These are phyloP conservation scores for Porogramme epimiltina DNA, from an alignment of 1,284 basidiomycete genomes.

Conservation along the genomic window DNA sequence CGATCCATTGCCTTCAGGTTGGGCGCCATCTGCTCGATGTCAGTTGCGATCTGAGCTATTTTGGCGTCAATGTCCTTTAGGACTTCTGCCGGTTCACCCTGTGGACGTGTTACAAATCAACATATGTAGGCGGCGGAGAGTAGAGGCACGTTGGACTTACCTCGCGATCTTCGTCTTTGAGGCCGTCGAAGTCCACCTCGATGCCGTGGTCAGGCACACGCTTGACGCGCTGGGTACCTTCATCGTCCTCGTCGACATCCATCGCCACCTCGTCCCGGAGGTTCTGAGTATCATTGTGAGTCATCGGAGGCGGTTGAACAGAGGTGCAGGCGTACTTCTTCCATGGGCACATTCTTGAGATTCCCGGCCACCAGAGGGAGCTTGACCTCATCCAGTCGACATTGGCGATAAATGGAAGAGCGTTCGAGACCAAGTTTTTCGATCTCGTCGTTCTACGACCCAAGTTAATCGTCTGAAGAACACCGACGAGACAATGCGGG, in stretches of 20 bases:
- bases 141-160: slow-evolving; percentile 43
- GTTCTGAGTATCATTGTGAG: slow-evolving; percentile 48
- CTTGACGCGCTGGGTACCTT: slow-evolving; percentile 75
- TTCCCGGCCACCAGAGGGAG: slow-evolving; percentile 80
- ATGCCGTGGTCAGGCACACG: slow-evolving; percentile 85
- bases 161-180: slow-evolving; percentile 85
- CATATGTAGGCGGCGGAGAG: neutral
- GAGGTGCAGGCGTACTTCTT: slow-evolving; percentile 63
- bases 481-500: neutral
- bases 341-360: slow-evolving; percentile 89
- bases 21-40: slow-evolving; percentile 94
- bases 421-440: slow-evolving; percentile 88
- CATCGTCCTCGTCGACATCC: slow-evolving; percentile 86
- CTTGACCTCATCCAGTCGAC: slow-evolving; percentile 91
- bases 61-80: slow-evolving; percentile 79
- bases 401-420: slow-evolving; percentile 86
- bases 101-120: neutral
- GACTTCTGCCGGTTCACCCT: slow-evolving; percentile 71
- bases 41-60: slow-evolving; percentile 72
- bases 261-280: slow-evolving; percentile 84
- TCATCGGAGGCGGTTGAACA: neutral
- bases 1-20: slow-evolving; percentile 96
- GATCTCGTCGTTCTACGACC: slow-evolving; percentile 87
- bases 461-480: neutral
- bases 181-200: slow-evolving; percentile 81